A percentile compares a stretch with the other conserved stretches of the same genome.
Conservation (phyloP, 129 eudicot genomes). For the Silybum marianum region DNA sequence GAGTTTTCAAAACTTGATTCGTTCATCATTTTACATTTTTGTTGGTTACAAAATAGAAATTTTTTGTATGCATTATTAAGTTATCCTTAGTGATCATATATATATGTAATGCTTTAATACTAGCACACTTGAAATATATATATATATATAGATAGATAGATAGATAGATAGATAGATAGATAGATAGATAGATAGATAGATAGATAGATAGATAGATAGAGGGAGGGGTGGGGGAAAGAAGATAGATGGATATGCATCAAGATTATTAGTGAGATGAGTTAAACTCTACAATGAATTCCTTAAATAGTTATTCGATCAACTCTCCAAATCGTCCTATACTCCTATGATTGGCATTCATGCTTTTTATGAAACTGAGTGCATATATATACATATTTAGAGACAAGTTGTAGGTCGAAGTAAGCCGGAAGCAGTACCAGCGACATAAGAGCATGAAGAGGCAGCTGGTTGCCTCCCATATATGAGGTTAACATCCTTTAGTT, state of each 20-base stretch:
- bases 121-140: too few relatives aligned
- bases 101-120: too few relatives aligned
- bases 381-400: conserved; percentile 6
- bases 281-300: not conserved
- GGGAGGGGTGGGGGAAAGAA: too few relatives aligned
- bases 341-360: not conserved
- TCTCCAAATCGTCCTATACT: not conserved
- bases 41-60: too few relatives aligned
- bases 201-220: too few relatives aligned
- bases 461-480: conserved; percentile 23
- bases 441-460: conserved; percentile 41
- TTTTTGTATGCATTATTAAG: too few relatives aligned
- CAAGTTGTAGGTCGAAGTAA: conserved; percentile 41
- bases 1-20: too few relatives aligned
- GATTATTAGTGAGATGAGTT: not conserved
- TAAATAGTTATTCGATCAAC: not conserved
- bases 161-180: too few relatives aligned
- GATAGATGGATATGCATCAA: not conserved
- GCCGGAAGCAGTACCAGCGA: conserved; percentile 37
- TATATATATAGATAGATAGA: too few relatives aligned
- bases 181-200: too few relatives aligned
- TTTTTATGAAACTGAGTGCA: not conserved
- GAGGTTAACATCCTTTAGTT: conserved; percentile 36
- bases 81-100: too few relatives aligned
- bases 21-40: too few relatives aligned